phyloP scores from a whole-genome alignment of 345 rosid species.

The Hypericum perforatum region DNA sequence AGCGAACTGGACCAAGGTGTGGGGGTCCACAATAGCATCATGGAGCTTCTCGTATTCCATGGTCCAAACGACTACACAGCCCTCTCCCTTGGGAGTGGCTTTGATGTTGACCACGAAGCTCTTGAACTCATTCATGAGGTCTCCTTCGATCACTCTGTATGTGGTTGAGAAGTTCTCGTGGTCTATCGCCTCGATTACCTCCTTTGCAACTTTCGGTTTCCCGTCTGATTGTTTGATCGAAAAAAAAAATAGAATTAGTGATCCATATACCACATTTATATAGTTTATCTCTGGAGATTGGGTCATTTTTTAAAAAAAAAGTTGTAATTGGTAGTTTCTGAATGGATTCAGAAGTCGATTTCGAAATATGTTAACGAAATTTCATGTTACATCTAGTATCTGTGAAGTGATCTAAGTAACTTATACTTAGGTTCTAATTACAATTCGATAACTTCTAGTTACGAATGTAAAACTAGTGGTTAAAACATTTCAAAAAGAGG shows the following conservation, averaged over 20 bases:
- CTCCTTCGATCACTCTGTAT: conserved; percentile 30
- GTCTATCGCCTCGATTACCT: no score
- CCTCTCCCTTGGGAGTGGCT: conserved; percentile 19
- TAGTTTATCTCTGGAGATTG: neutral
- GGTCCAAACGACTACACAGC: no score
- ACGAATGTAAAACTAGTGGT: no score
- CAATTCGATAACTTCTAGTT: no score
- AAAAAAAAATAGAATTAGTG: neutral
- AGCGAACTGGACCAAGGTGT: conserved; percentile 3
- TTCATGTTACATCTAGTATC: no score
- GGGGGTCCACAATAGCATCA: conserved; percentile 9
- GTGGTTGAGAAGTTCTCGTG: conserved; percentile 20
- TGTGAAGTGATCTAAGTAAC: no score
- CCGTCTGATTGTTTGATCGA: conserved; percentile 18
- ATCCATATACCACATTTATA: neutral
- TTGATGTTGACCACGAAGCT: conserved; percentile 2
- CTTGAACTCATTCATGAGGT: conserved; percentile 27
- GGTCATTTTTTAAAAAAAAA: no score
- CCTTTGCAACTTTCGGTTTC: conserved; percentile 13
- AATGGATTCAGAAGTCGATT: no score
- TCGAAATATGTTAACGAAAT: no score
- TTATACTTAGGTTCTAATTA: no score
- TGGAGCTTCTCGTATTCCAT: conserved; percentile 23
- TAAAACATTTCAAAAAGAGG: no score
- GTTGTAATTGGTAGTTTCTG: no score